Evolutionary conservation across 441 rosid genomes (phyloP), one percentile per base, ranked within the genome.

Genomic region (Gossypium trilobum): DNA sequence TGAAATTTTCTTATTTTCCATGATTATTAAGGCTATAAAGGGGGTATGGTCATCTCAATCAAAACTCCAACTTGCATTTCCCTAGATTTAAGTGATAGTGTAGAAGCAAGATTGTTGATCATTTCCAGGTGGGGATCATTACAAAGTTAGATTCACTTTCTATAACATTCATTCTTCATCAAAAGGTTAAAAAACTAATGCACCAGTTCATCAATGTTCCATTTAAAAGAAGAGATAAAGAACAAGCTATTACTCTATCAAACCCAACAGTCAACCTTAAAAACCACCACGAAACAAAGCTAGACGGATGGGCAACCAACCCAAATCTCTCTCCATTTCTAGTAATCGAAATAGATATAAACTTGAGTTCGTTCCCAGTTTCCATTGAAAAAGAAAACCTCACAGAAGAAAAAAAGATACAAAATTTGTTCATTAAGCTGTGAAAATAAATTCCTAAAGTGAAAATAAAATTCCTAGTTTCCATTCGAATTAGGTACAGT

Each of bases 241-340:
- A 61, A 33, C 42, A 50, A 25, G 13, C 8, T 14, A 23, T 14
- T 20, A 17, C 51, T 62, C 0, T 3, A 13, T 70, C 16, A 13
- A 55, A 56, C 0, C 50, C 71, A 71, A 74, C 75, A 74, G 72
- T 73, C 76, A 59, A 36, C 16, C 68, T 39, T 10, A 19, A 17
- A 39, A 20, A 4, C 68, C 68, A 64, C 31, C 52, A 16, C 11
- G 31, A 64, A 39, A 23, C 57, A 2, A 44, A 16, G 2, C 58
- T 54, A 27, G 31, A 27, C 0, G 0, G 31, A 27, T 5, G 4
- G 5, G 0, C 31, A 27, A 0, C 1, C 33, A 66, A 13, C 46
- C 10, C 33, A 5, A 22, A 46, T 1, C 6, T 20, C 1, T 0
- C 46, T 42, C 1, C 46, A 9, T 8, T 9, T 9, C 10, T 7